Base-by-base conservation (phyloP, 495 filamentous ascomycete genomes). In the Cercophora samala region DNA sequence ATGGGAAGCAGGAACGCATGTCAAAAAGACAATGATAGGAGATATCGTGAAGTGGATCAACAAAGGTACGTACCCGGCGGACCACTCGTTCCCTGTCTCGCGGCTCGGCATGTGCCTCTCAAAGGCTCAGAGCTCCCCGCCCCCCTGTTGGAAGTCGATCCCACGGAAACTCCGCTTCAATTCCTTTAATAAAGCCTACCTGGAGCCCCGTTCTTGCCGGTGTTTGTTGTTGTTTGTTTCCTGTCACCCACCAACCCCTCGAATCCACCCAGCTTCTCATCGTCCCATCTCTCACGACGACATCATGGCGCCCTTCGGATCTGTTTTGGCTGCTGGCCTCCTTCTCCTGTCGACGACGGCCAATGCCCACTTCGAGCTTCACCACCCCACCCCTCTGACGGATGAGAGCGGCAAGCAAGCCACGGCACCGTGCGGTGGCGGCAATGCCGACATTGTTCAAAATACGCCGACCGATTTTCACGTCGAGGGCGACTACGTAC, bases 311-410 rank as follows among this genome's bases (percentile, higher is more conserved):
- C 68, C 69, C n/a, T 55, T 77, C 32, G 26, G 64, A 46, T 66
- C 70, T 8, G 52, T 71, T 62, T 21, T 72, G 63, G 60, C 70
- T 21, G 61, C 73, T 1, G 32, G 71, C 65, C 62, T 76, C 64
- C 74, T 81, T 56, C 68, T 81, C 51, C 69, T 75, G 18, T 67
- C 75, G 42, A 53, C 75, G 53, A 46, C 37, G 1, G 71, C 76
- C 29, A 73, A 70, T 18, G 83, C 80, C 61, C 83, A 85, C 73
- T 85, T 84, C 72, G 67, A 74, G 9, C 72, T 87, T 55, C 65
- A 76, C 62, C 74, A 75, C 60, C 84, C 84, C 5, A 29, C 72
- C 0, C 71, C 77, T 19, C 76, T 85, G 53, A 82, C 82, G 32
- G 84, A 71, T 26, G 42, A 56, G 22, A 32, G 24, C 0, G 55